Conservation (phyloP, 2,329 filamentous ascomycete genomes). For the Neonectria faginata region DNA sequence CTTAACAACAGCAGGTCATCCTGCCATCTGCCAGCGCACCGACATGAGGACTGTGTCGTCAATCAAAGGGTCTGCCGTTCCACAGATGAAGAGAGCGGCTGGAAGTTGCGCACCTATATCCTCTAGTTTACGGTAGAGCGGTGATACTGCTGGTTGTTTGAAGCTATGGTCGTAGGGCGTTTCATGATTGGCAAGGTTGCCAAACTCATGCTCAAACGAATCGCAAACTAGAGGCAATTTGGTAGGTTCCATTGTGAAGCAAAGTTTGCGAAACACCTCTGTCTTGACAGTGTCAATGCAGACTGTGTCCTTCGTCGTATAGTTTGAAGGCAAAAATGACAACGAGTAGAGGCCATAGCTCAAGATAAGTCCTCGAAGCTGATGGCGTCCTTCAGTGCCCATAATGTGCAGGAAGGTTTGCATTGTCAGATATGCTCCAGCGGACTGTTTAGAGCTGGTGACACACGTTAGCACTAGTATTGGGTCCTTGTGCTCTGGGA, state of each 20-base stretch:
- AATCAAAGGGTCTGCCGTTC: slow-evolving; percentile 30
- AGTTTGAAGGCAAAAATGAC: slow-evolving; percentile 9
- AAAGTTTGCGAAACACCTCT: slow-evolving; percentile 1
- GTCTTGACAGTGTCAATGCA: slow-evolving; percentile 7
- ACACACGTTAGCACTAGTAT: neutral
- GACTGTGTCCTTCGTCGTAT: slow-evolving; percentile 13
- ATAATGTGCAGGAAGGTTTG: slow-evolving; percentile 16
- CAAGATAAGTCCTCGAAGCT: slow-evolving; percentile 8
- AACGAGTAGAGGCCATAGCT: slow-evolving; percentile 12
- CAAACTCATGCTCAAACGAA: slow-evolving; percentile 14
- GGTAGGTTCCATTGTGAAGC: neutral
- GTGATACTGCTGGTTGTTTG: slow-evolving; percentile 18
- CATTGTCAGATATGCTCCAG: slow-evolving; percentile 12
- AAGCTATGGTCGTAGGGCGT: slow-evolving; percentile 9
- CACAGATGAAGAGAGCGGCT: neutral
- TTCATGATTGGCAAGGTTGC: slow-evolving; percentile 5
- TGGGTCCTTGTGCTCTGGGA: neutral
- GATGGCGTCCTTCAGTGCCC: neutral
- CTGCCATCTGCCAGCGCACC: slow-evolving; percentile 32
- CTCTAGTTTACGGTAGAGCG: slow-evolving; percentile 14
- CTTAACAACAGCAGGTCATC: slow-evolving; percentile 24
- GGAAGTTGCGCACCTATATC: too few species aligned
- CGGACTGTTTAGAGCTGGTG: slow-evolving; percentile 7
- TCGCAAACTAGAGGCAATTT: neutral
- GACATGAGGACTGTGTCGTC: slow-evolving; percentile 36